Conservation (phyloP, 768 basidiomycete species). For the Ramaria sp. region DNA sequence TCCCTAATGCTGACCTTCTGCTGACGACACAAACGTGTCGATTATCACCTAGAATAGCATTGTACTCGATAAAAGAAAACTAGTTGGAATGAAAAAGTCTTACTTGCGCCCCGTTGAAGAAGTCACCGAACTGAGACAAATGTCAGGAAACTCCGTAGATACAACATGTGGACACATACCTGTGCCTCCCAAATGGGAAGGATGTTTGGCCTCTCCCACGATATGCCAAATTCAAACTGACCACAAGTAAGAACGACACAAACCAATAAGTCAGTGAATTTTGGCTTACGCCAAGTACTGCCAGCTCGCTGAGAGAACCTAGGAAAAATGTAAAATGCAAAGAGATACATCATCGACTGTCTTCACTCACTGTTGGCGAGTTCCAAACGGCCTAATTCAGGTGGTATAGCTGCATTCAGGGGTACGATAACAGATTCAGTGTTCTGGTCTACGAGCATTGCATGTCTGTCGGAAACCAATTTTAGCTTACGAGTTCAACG, state of each 20-base stretch:
- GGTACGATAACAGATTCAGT: slow-evolving; percentile 75
- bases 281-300: slow-evolving; percentile 65
- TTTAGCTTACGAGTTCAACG: slow-evolving; percentile 2
- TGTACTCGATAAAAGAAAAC: neutral
- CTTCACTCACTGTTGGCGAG: slow-evolving; percentile 73
- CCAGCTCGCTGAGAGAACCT: slow-evolving; percentile 87
- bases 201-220: slow-evolving; percentile 76
- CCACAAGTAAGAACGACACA: neutral
- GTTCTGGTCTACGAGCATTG: slow-evolving; percentile 85
- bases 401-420: slow-evolving; percentile 56
- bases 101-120: slow-evolving; percentile 82
- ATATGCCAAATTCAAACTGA: slow-evolving; percentile 83
- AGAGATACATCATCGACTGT: neutral
- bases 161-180: slow-evolving; percentile 24
- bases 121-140: slow-evolving; percentile 68
- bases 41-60: slow-evolving; percentile 52
- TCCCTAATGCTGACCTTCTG: slow-evolving; percentile 52
- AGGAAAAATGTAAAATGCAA: neutral
- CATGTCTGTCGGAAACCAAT: slow-evolving; percentile 39
- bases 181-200: slow-evolving; percentile 92
- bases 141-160: neutral
- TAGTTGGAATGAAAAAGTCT: neutral
- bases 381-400: slow-evolving; percentile 57
- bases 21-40: slow-evolving; percentile 78
- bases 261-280: neutral